Evolutionary conservation across 108 stramenopile species (phyloP), one percentile per base, ranked within the genome.

Genomic region (Fragilaria radians): DNA sequence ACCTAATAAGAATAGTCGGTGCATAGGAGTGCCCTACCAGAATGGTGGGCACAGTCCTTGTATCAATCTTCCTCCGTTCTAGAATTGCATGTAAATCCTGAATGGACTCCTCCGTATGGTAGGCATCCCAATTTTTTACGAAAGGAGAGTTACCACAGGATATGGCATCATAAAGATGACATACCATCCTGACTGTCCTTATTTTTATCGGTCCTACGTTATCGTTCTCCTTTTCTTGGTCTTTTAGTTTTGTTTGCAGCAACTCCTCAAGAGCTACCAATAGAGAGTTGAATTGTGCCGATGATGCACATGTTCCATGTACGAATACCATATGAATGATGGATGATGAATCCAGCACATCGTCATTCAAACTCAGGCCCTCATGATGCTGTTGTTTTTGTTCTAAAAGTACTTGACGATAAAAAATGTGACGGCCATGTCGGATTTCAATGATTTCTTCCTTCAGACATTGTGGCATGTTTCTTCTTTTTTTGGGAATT

Each of bases 301-400:
- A 53, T 3, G 52, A 24, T n/a, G 52, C 52, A 53, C 52, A 53
- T n/a, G 27, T 18, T 25, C 52, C 52, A 28, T 53, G 52, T 28
- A 9, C 26, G 18, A 53, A 24, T 1, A 53, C 2, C 4, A 53
- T 3, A 9, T 53, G n/a, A n/a, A n/a, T n/a, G n/a, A n/a, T n/a
- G n/a, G n/a, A n/a, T n/a, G n/a, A n/a, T n/a, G n/a, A n/a, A n/a
- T n/a, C n/a, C n/a, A n/a, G n/a, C n/a, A n/a, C n/a, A n/a, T n/a
- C n/a, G n/a, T n/a, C n/a, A n/a, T n/a, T n/a, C n/a, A n/a, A n/a
- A n/a, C n/a, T n/a, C n/a, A n/a, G n/a, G n/a, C n/a, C n/a, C n/a
- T n/a, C n/a, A n/a, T n/a, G n/a, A n/a, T n/a, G n/a, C n/a, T n/a
- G n/a, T n/a, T n/a, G n/a, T n/a, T n/a, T n/a, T n/a, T n/a, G n/a